Base-by-base conservation (phyloP, 176 grass and related monocot genomes). In the Oryza longistaminata region DNA sequence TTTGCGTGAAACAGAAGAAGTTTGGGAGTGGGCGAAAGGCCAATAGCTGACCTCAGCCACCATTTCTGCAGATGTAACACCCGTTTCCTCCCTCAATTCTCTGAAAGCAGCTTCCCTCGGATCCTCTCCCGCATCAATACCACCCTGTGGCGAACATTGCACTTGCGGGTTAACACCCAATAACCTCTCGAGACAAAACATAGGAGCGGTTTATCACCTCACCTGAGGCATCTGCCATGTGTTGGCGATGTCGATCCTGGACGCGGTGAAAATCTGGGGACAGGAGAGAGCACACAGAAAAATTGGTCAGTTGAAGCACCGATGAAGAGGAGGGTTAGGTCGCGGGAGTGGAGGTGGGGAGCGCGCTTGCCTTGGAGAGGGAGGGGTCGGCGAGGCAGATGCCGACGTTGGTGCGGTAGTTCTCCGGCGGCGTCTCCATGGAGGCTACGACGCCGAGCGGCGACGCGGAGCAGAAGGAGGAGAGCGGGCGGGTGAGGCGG, bases 191-290 rank as follows among this genome's bases (percentile, higher is more conserved):
- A 58, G 58, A 62, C 58, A 27, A 26, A 71, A 6, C 6, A 17
- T 9, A 6, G 24, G 11, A 27, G 27, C 10, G n/a, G 4, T 1
- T 27, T 17, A 66, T 29, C 62, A 95, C 91, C 96, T 98, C 62
- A 98, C 91, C 96, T 98, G 96, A 89, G 96, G 96, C 96, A 98
- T 95, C 77, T 95, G 93, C 96, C 93, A 98, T 10, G 88, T 85
- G 84, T 66, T 88, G 53, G 91, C 91, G 44, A 95, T 81, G 92
- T 98, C 90, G 77, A 94, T 82, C 89, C 96, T 94, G 29, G 96
- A 95, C 22, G 96, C 93, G 64, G 86, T 80, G 75, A 98, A 98
- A 40, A 98, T 92, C 93, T 95, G 70, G 22, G 53, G 8, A 7
- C 43, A 45, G 1, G 21, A 37, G 40, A 34, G 78, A 34, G 78